These are phyloP conservation scores for Cucurbitaria berberidis DNA, from an alignment of 2,329 filamentous ascomycete genomes.

Conservation along the genomic window DNA sequence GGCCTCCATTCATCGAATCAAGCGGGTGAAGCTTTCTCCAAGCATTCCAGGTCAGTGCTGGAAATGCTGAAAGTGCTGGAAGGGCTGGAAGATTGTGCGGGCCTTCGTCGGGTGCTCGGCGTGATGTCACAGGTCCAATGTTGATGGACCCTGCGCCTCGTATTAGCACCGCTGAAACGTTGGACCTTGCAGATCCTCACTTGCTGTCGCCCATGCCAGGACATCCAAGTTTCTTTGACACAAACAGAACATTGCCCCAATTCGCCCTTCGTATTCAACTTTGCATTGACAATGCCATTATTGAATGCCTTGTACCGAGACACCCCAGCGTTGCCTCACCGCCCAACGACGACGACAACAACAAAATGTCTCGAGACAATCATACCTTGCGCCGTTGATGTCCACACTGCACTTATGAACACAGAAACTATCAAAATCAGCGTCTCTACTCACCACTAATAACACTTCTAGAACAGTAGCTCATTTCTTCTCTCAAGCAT, in stretches of 20 bases:
- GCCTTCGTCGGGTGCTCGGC: not conserved
- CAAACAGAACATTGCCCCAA: not conserved
- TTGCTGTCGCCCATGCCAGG: not conserved
- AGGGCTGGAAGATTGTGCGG: no score
- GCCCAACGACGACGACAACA: no score
- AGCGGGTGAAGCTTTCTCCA: not conserved
- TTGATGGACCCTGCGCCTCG: not conserved
- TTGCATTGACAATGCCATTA: not conserved
- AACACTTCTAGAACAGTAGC: no score
- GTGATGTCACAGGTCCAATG: conserved; percentile 5
- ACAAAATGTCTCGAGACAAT: no score
- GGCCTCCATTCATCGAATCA: not conserved
- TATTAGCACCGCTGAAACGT: not conserved
- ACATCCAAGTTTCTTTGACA: not conserved
- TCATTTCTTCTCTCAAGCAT: not conserved
- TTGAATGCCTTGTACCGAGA: not conserved
- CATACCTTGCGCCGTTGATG: no score
- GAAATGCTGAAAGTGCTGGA: no score
- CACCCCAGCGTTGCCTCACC: no score
- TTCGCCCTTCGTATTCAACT: not conserved
- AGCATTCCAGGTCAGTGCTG: not conserved
- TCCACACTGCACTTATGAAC: no score
- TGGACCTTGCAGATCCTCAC: no score
- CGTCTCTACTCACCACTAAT: not conserved
- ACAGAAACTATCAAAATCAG: not conserved